Conservation (phyloP, 1,139 yeast species). For the Blastobotrys elegans region DNA sequence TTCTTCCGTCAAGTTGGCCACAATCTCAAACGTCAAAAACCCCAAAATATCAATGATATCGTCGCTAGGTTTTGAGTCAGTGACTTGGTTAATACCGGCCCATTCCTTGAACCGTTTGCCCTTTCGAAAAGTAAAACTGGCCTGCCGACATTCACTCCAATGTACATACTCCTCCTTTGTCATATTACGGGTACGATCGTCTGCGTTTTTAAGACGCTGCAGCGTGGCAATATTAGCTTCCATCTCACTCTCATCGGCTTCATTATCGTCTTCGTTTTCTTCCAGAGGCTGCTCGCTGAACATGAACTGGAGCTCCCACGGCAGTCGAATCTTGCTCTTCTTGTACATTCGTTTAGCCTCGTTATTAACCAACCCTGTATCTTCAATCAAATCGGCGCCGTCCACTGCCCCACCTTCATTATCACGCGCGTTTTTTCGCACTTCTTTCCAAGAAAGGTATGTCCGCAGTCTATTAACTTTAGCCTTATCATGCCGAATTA, state of each 20-base stretch:
- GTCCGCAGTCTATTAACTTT: constrained; percentile 88
- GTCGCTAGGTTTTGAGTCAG: constrained; percentile 90
- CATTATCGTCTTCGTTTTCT: constrained; percentile 61
- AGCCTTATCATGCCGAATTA: constrained; percentile 90
- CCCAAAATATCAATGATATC: constrained; percentile 96
- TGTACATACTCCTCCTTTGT: constrained; percentile 96
- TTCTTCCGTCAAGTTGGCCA: constrained; percentile 87
- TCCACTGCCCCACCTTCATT: constrained; percentile 84
- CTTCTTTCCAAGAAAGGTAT: constrained; percentile 94
- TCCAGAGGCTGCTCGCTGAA: constrained; percentile 84
- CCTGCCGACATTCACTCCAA: constrained; percentile 98
- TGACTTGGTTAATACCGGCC: constrained; percentile 81
- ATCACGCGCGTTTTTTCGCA: constrained; percentile 93
- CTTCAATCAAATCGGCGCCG: constrained; percentile 50
- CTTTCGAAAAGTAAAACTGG: constrained; percentile 90
- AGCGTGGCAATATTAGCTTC: constrained; percentile 88
- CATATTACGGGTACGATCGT: constrained; percentile 89
- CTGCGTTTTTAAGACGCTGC: constrained; percentile 86
- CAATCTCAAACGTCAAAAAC: constrained; percentile 92
- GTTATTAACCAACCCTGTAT: constrained; percentile 35
- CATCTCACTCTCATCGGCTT: constrained; percentile 77
- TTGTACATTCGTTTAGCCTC: constrained; percentile 60
- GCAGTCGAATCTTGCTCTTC: constrained; percentile 75
- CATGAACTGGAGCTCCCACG: constrained; percentile 96
- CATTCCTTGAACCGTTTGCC: constrained; percentile 91